phyloP scores from a whole-genome alignment of 768 basidiomycete species.

The Pisolithus tinctorius region DNA sequence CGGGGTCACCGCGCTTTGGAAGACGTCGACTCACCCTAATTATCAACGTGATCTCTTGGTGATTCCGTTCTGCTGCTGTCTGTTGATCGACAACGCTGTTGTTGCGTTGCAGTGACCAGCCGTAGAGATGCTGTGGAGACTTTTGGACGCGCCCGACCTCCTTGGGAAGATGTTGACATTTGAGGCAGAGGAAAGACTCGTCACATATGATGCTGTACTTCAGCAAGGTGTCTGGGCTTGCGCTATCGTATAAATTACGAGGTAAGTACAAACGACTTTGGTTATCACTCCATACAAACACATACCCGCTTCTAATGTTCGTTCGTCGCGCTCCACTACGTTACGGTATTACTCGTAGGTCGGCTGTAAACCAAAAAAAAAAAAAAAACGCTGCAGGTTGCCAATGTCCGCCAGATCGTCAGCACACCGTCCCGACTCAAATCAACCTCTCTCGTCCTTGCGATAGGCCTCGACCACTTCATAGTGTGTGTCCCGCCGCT shows the following conservation, averaged over 20 bases:
- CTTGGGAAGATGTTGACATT: constrained; percentile 63
- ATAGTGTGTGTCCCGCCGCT: constrained; percentile 79
- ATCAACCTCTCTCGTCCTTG: constrained; percentile 85
- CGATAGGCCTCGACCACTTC: constrained; percentile 87
- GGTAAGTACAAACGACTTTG: constrained; percentile 32
- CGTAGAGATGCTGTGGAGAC: constrained; percentile 62
- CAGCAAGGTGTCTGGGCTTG: constrained; percentile 57
- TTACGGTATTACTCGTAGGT: too few species aligned
- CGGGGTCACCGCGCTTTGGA: constrained; percentile 59
- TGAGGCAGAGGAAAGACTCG: constrained; percentile 80
- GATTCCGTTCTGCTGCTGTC: neutral
- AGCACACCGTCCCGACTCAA: constrained; percentile 84
- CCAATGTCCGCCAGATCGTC: constrained; percentile 58
- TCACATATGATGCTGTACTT: constrained; percentile 78
- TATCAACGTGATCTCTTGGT: too few species aligned
- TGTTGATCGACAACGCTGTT: neutral
- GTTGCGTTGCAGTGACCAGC: constrained; percentile 56
- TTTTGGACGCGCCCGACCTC: constrained; percentile 82
- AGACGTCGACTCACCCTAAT: constrained; percentile 54
- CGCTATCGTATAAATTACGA: constrained; percentile 52
- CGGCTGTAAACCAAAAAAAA: too few species aligned
- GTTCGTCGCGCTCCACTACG: neutral
- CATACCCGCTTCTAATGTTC: neutral
- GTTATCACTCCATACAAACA: too few species aligned
- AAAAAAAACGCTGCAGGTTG: too few species aligned